phyloP scores from a whole-genome alignment of 106 monocot genomes.

The Phalaenopsis aphrodite region DNA sequence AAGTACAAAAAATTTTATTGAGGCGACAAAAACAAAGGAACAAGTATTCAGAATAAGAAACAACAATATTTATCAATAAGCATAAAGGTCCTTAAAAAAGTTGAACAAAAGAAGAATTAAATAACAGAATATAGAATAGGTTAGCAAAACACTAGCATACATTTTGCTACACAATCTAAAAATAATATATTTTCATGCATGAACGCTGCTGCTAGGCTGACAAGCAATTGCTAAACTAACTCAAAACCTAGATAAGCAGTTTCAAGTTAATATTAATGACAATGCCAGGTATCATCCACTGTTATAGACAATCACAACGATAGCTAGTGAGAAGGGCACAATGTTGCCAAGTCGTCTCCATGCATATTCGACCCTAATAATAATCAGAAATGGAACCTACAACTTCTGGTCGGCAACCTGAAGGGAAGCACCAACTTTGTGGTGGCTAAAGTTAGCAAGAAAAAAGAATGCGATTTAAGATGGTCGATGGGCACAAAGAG shows the following conservation, averaged over 20 bases:
- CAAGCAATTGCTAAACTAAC: background rate
- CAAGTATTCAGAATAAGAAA: background rate
- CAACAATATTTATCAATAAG: background rate
- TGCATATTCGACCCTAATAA: too few relatives aligned
- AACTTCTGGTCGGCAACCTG: too few relatives aligned
- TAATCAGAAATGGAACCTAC: too few relatives aligned
- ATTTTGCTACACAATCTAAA: background rate
- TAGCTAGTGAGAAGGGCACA: too few relatives aligned
- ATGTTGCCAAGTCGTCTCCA: too few relatives aligned
- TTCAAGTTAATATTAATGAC: background rate
- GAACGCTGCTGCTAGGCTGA: background rate
- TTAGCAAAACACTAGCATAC: background rate
- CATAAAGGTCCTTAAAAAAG: background rate
- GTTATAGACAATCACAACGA: too few relatives aligned
- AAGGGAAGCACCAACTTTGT: too few relatives aligned
- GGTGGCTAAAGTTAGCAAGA: too few relatives aligned
- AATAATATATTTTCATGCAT: constrained; percentile 1
- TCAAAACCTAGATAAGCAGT: background rate
- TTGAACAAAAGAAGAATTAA: background rate
- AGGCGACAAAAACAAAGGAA: background rate
- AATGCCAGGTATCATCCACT: too few relatives aligned
- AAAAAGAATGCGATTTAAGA: too few relatives aligned
- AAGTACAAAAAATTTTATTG: background rate
- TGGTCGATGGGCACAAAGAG: too few relatives aligned
- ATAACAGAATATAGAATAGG: background rate